phyloP scores from a whole-genome alignment of 1,139 yeast species.

The Lodderomyces beijingensis region DNA sequence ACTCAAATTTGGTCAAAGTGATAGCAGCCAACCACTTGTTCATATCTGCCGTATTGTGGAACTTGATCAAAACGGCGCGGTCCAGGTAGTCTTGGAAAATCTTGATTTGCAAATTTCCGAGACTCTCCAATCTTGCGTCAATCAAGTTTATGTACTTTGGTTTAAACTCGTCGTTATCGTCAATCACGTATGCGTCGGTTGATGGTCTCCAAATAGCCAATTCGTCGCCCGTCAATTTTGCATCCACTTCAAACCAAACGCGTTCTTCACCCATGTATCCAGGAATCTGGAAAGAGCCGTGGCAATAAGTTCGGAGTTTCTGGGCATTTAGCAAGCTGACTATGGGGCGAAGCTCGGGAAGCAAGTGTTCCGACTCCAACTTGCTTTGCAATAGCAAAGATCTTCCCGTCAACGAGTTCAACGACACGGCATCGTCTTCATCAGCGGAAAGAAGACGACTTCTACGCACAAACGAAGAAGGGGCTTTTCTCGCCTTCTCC shows the following conservation, averaged over 20 bases:
- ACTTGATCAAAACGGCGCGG: conserved; percentile 30
- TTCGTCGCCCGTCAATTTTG: conserved; percentile 49
- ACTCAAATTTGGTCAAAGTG: conserved; percentile 46
- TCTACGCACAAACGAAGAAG: conserved; percentile 37
- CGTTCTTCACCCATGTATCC: conserved; percentile 12
- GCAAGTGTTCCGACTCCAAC: conserved; percentile 24
- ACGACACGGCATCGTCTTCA: conserved; percentile 14
- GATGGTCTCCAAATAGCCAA: conserved; percentile 45
- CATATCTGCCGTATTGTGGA: conserved; percentile 29
- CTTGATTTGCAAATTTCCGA: conserved; percentile 21
- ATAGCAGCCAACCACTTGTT: conserved; percentile 44
- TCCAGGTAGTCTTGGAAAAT: conserved; percentile 37
- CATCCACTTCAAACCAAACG: conserved; percentile 38
- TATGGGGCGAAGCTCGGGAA: conserved; percentile 39
- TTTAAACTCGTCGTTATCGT: conserved; percentile 28
- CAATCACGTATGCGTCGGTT: conserved; percentile 18
- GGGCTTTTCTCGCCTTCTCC: conserved; percentile 31
- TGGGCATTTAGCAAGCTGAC: conserved; percentile 42
- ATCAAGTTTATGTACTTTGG: conserved; percentile 49
- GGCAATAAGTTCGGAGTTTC: conserved; percentile 34
- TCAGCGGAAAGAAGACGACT: conserved; percentile 29
- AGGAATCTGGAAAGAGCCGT: conserved; percentile 27
- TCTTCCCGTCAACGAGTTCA: conserved; percentile 12
- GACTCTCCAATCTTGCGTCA: conserved; percentile 36
- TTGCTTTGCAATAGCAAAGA: conserved; percentile 21